These are phyloP conservation scores for Hyaloperonospora arabidopsidis DNA, from an alignment of 352 stramenopile species.

Conservation along the genomic window DNA sequence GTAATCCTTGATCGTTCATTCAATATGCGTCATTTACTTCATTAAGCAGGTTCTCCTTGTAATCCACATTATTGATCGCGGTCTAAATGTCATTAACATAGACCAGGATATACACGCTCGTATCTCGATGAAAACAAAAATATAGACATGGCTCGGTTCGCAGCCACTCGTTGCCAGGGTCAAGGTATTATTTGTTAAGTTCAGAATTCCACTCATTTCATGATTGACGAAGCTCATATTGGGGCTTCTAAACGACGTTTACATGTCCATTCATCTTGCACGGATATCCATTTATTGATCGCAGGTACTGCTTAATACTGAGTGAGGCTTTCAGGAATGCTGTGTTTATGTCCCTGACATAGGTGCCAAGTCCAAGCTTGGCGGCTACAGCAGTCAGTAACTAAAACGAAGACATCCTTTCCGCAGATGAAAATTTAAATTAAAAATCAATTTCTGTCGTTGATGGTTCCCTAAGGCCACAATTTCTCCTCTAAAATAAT, in stretches of 20 bases:
- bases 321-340: slow-evolving; percentile 2
- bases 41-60: neutral
- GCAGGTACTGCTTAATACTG: slow-evolving; percentile 5
- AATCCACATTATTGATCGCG: neutral
- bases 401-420: neutral
- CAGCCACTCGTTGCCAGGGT: neutral
- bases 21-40: neutral
- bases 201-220: slow-evolving; percentile 4
- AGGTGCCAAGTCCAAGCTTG: neutral
- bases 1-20: neutral
- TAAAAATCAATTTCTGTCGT: slow-evolving; percentile 5
- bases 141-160: slow-evolving; percentile 8
- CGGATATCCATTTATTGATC: slow-evolving; percentile 1
- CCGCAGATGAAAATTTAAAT: neutral
- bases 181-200: neutral
- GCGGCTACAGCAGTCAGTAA: neutral
- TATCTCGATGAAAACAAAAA: slow-evolving; percentile 1
- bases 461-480: neutral
- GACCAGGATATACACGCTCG: neutral
- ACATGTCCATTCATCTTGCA: neutral
- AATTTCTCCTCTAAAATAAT: neutral
- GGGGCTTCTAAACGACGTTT: neutral
- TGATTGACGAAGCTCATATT: slow-evolving; percentile 9
- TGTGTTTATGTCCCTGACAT: neutral
- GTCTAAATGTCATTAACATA: neutral